Evolutionary conservation across 805 yeast species (phyloP), one percentile per base, ranked within the genome.

Genomic region (Saccharomycopsis sp.): DNA sequence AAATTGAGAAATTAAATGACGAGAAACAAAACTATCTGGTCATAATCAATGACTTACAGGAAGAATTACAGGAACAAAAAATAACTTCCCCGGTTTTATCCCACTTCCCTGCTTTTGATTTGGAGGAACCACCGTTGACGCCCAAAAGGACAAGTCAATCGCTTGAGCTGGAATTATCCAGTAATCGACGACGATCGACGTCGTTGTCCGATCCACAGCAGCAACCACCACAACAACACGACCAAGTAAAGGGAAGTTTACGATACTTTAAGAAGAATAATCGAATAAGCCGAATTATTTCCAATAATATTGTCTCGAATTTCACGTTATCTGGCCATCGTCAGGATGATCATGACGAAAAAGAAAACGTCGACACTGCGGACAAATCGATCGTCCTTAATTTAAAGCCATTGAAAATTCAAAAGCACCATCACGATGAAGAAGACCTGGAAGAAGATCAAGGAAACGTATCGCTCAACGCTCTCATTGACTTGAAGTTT

Each of bases 341-440:
- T 34, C n/a, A 44, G 41, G 11, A 29, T 47, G 37, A 23, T 22
- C 13, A 23, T 32, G 14, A 13, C 21, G 11, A 22, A 21, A n/a
- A 17, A n/a, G 16, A 14, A 23, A 20, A 29, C 11, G 21, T 14
- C 13, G 34, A 40, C 16, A 33, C 13, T 19, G 38, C 38, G 6
- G 42, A 28, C n/a, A 35, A 31, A 3, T 43, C 35, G 19, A 21
- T 38, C 5, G 14, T 40, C 24, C 26, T 39, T 4, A 34, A 44
- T 17, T 37, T 45, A 32, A 45, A 45, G 28, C 48, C 48, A 6
- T 41, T 45, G 35, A 45, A 45, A 26, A 45, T 45, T n/a, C 41
- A 33, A 19, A 45, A 36, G 21, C 40, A 41, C 35, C 17, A 23
- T 16, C 34, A 9, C 19, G n/a, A n/a, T n/a, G n/a, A n/a, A n/a